Percentiles rank a stretch among this genome's conserved stretches.
Evolutionary conservation across 2,329 filamentous ascomycete species (phyloP).

Genomic region (Hypoxylon sp.): DNA sequence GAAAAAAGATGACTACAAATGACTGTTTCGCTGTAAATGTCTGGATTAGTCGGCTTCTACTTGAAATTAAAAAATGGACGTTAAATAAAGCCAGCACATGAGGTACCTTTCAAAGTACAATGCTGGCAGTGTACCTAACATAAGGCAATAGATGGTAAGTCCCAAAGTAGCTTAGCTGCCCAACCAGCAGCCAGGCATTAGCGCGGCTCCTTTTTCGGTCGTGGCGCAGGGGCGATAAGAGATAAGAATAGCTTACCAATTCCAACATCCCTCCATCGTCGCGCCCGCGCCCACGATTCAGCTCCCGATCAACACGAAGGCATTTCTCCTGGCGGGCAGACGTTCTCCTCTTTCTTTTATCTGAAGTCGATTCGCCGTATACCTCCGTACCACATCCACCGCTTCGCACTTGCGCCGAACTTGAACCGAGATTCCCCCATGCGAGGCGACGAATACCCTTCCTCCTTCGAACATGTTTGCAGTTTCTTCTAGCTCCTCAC

Average conservation of each 20-base stretch:
- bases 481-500: conserved; percentile 52
- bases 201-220: conserved; percentile 21
- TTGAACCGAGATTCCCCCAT: conserved; percentile 46
- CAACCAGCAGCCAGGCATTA: background rate
- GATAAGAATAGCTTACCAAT: conserved; percentile 41
- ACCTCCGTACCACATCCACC: background rate
- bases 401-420: conserved; percentile 3
- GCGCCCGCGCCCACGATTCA: background rate
- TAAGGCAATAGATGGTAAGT: background rate
- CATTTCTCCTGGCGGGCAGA: conserved; percentile 1
- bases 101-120: too few relatives aligned
- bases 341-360: background rate
- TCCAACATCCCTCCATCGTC: conserved; percentile 20
- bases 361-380: background rate
- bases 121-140: too few relatives aligned
- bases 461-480: conserved; percentile 55
- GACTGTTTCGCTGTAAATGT: background rate
- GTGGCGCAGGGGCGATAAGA: conserved; percentile 34
- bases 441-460: conserved; percentile 48
- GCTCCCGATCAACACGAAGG: background rate
- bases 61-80: background rate
- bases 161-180: conserved; percentile 6
- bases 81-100: too few relatives aligned
- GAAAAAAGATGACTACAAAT: background rate
- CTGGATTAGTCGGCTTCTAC: background rate